Evolutionary conservation across 805 yeast species (phyloP), one percentile per base, ranked within the genome.

Genomic region (Spathaspora gorwiae): DNA sequence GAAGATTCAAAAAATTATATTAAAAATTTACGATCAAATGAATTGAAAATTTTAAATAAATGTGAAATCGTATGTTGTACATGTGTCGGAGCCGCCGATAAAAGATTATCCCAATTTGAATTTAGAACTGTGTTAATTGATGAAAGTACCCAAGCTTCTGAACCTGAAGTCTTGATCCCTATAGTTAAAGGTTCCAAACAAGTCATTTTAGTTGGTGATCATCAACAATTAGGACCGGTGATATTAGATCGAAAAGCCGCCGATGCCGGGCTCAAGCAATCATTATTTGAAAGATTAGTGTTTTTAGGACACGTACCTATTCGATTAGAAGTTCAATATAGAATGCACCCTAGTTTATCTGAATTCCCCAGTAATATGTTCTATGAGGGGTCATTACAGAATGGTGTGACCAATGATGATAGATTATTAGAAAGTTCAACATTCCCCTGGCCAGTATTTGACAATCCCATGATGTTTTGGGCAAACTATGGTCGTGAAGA

Each of bases 401-500:
- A 90, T 60, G 97, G 97, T 53, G 95, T 90, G 12, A 84, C 94
- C 2, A 75, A 80, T 31, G 87, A 81, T 43, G 83, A 88, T 50
- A 75, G 97, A 49, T 67, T 76, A 11, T 60, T 83, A 14, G 48
- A 53, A 14, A 68, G 77, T 29, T 71, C 81, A 6, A 69, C 76
- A 5, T 89, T 90, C 68, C 96, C 96, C n/a, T 90, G 97, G 97
- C 96, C 96, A 1, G 83, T 86, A 26, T 72, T 73, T 24, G 83
- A 80, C 40, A 75, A 73, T 5, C 97, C 97, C n/a, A 88, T 89
- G 96, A 86, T 90, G 94, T 87, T 90, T 56, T 90, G 97, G 97
- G 84, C 87, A 0, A 83, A 83, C 53, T 81, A 81, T 59, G 96
- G 97, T 35, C 81, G 84, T 52, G 97, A 90, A 68, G 97, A 90